These are phyloP conservation scores for Helotiales sp. DNA, from an alignment of 2,329 filamentous ascomycete species.

Conservation along the genomic window DNA sequence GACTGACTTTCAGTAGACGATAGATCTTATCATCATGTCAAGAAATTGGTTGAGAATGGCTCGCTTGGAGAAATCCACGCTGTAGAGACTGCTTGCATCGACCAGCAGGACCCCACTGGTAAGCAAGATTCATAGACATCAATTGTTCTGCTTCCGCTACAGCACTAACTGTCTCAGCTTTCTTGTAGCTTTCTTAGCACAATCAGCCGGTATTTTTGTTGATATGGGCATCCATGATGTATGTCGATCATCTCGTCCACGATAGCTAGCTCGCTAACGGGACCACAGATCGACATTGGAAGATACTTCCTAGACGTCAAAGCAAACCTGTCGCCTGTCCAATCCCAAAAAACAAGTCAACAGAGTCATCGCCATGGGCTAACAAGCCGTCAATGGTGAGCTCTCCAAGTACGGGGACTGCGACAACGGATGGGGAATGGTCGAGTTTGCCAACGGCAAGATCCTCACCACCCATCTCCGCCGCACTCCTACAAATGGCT, in stretches of 20 bases:
- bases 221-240: background rate
- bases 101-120: background rate
- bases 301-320: background rate
- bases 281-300: background rate
- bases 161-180: background rate
- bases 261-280: background rate
- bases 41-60: background rate
- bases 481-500: background rate
- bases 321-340: background rate
- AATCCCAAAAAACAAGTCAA: background rate
- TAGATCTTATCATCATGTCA: background rate
- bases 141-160: too few species aligned
- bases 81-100: background rate
- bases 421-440: background rate
- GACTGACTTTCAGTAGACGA: background rate
- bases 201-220: background rate
- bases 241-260: background rate
- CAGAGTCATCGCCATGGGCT: background rate
- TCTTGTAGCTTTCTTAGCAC: background rate
- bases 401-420: background rate
- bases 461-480: background rate
- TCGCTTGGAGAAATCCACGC: background rate
- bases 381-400: background rate
- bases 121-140: background rate
- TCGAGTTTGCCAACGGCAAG: background rate